Evolutionary conservation across 306 rosid species (phyloP), one percentile per base, ranked within the genome.

Genomic region (Coriaria nepalensis): DNA sequence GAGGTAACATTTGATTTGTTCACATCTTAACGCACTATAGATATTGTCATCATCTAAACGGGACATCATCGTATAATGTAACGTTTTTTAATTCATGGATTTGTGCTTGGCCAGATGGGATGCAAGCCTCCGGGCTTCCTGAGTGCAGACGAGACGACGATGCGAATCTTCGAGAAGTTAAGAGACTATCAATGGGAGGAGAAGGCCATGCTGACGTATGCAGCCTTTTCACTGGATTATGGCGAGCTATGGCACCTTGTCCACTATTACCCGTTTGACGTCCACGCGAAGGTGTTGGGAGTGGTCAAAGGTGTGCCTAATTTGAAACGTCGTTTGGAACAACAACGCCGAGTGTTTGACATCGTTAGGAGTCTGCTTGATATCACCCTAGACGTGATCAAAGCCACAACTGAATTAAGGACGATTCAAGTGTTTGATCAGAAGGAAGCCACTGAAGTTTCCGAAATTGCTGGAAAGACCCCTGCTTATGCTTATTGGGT

Each of bases 101-200:
- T 20, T 20, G 3, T 20, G 29, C 29, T 1, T 20, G 3, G 3
- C 29, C 50, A 45, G 62, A 8, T 45, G 32, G 34, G 9, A 2
- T 57, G 38, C 53, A 57, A 57, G 53, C 5, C 6, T 14, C 44
- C 62, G 0, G 62, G 62, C n/a, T 8, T 9, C 14, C 45, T 45
- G 11, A 15, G 10, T 35, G 53, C 38, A 13, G 43, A 57, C 12
- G 10, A 37, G n/a, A 46, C 46, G 0, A 36, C 62, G 4, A 38
- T 57, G 0, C 43, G 32, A 0, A 37, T 57, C 3, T 14, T 57
- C 2, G 37, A 45, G 10, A 45, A 35, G 32, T 6, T 57, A 5
- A 35, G 9, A 2, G 39, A 42, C 32, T 46, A 57, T 57, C 20
- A 42, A 4, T 57, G 62, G 62, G 62, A 57, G 8, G 62, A 51